Evolutionary conservation across 495 filamentous ascomycete genomes (phyloP).

Genomic region (Penicillium ochrochloron): DNA sequence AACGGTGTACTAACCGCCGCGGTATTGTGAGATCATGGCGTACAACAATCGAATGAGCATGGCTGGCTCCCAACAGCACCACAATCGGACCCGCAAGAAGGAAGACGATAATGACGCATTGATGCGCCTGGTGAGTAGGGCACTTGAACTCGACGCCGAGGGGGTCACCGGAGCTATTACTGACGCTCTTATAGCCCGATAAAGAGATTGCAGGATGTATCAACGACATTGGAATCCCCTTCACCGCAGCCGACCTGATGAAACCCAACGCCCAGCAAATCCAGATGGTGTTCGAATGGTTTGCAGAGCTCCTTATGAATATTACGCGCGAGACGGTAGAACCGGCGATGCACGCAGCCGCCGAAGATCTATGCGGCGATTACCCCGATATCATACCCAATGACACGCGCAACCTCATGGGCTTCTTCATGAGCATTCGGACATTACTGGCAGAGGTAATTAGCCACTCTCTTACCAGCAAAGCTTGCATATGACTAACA

Average conservation of each 20-base stretch:
- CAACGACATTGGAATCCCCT: conserved; percentile 90
- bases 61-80: conserved; percentile 59
- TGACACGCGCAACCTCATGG: conserved; percentile 91
- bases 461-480: not conserved
- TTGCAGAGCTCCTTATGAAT: conserved; percentile 91
- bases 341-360: conserved; percentile 89
- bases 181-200: conserved; percentile 60
- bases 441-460: conserved; percentile 73
- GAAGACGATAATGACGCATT: conserved; percentile 83
- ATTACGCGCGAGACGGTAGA: conserved; percentile 87
- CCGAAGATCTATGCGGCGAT: conserved; percentile 81
- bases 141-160: not conserved
- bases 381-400: conserved; percentile 79
- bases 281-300: conserved; percentile 97
- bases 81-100: conserved; percentile 68
- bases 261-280: conserved; percentile 93
- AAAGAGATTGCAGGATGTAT: conserved; percentile 95
- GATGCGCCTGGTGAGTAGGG: conserved; percentile 73
- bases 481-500: not conserved
- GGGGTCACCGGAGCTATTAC: conserved; percentile 8
- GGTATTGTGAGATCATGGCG: conserved; percentile 34
- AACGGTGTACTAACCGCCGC: not conserved
- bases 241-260: conserved; percentile 84
- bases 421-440: conserved; percentile 81
- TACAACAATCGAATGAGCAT: conserved; percentile 82